Evolutionary conservation across 192 early-diverging fungal species (phyloP).

Genomic region (Podila epicladia): DNA sequence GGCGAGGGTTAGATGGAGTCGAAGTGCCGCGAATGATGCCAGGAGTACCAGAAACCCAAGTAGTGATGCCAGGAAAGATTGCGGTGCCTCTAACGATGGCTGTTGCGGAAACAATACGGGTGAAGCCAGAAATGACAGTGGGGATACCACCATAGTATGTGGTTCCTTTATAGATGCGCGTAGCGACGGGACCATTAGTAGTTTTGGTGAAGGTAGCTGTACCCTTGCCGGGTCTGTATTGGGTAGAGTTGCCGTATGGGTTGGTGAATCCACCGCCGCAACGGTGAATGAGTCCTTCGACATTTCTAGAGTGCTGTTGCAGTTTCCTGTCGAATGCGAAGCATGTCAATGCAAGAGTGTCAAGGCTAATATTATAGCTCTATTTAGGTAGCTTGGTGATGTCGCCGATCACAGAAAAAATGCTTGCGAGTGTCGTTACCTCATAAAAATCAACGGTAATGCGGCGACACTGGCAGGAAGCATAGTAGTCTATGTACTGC

Average conservation of each 20-base stretch:
- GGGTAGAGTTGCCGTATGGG: slow-evolving; percentile 10
- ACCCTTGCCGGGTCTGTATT: slow-evolving; percentile 11
- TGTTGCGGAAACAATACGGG: no score
- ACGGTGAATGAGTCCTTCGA: slow-evolving; percentile 20
- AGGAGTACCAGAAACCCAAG: slow-evolving; percentile 5
- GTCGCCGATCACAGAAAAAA: not conserved
- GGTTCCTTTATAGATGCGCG: slow-evolving; percentile 5
- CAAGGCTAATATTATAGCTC: not conserved
- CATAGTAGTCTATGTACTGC: slow-evolving; percentile 27
- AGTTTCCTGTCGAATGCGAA: not conserved
- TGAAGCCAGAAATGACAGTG: no score
- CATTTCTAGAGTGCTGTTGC: slow-evolving; percentile 9
- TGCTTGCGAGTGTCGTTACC: not conserved
- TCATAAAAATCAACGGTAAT: slow-evolving; percentile 18
- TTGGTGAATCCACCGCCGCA: slow-evolving; percentile 12
- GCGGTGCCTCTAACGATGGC: not conserved
- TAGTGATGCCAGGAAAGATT: slow-evolving; percentile 2
- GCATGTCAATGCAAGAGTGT: not conserved
- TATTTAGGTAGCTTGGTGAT: not conserved
- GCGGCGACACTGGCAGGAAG: slow-evolving; percentile 27
- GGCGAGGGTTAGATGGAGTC: not conserved
- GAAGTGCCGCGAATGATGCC: slow-evolving; percentile 1
- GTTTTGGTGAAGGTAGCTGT: not conserved
- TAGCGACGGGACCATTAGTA: not conserved
- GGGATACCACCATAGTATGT: not conserved